Evolutionary conservation across 768 basidiomycete genomes (phyloP).

Genomic region (Aureoboletus auriporus): DNA sequence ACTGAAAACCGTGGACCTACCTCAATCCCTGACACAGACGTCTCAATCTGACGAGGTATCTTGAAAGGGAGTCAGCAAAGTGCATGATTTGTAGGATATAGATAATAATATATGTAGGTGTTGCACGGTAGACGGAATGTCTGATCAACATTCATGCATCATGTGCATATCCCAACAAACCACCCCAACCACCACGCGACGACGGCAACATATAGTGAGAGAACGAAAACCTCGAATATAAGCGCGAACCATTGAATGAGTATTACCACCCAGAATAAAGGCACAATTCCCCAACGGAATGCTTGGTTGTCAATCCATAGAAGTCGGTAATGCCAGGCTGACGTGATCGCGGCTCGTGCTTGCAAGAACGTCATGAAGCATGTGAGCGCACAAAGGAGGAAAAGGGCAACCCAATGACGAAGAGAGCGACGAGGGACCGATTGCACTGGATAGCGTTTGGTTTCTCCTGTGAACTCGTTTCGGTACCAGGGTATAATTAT

Average conservation of each 20-base stretch:
- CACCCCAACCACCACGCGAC: slow-evolving; percentile 76
- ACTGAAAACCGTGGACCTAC: neutral
- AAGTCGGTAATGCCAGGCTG: slow-evolving; percentile 50
- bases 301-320: slow-evolving; percentile 56
- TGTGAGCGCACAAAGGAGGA: slow-evolving; percentile 46
- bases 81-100: slow-evolving; percentile 3
- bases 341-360: slow-evolving; percentile 53
- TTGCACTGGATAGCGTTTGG: slow-evolving; percentile 59
- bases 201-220: slow-evolving; percentile 55
- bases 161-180: slow-evolving; percentile 50
- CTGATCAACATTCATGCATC: slow-evolving; percentile 26
- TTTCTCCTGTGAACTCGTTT: slow-evolving; percentile 79
- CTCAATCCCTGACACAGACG: neutral
- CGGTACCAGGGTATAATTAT: slow-evolving; percentile 79
- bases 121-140: neutral
- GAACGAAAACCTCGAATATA: slow-evolving; percentile 51
- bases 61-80: neutral
- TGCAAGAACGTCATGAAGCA: slow-evolving; percentile 53
- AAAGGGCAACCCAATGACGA: slow-evolving; percentile 64
- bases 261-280: slow-evolving; percentile 61
- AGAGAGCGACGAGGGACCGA: slow-evolving; percentile 58
- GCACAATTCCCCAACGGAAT: slow-evolving; percentile 58
- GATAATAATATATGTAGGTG: slow-evolving; percentile 11
- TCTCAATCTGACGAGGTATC: slow-evolving; percentile 2
- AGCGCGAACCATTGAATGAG: slow-evolving; percentile 67